phyloP scores from a whole-genome alignment of 2,329 filamentous ascomycete species.

The Plenodomus tracheiphilus region DNA sequence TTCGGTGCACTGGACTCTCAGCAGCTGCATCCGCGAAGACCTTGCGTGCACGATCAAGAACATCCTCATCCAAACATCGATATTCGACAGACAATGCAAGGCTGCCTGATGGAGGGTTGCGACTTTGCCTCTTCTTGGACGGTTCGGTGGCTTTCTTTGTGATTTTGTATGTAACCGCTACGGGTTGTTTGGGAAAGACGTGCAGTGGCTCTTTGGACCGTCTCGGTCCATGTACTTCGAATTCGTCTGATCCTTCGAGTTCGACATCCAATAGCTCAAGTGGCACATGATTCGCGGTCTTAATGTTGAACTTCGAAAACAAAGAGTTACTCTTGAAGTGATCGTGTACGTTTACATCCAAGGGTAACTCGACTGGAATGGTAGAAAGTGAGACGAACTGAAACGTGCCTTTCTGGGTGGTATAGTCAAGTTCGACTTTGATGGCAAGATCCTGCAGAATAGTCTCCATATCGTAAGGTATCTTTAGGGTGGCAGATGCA shows the following conservation, averaged over 20 bases:
- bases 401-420: conserved; percentile 67
- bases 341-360: conserved; percentile 96
- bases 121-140: conserved; percentile 26
- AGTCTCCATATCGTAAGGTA: conserved; percentile 85
- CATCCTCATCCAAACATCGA: conserved; percentile 74
- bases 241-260: conserved; percentile 71
- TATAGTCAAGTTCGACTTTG: conserved; percentile 75
- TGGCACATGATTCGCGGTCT: conserved; percentile 75
- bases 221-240: conserved; percentile 63
- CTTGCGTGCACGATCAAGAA: conserved; percentile 55
- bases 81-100: conserved; percentile 75
- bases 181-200: conserved; percentile 80
- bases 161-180: conserved; percentile 80
- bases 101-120: conserved; percentile 38
- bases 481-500: conserved; percentile 60
- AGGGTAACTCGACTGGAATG: conserved; percentile 73
- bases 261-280: conserved; percentile 72
- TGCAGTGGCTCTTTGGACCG: conserved; percentile 52
- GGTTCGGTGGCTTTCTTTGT: conserved; percentile 53
- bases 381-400: conserved; percentile 64
- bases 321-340: conserved; percentile 82
- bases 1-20: conserved; percentile 50
- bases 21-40: conserved; percentile 53
- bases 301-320: conserved; percentile 89
- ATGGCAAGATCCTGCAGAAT: conserved; percentile 71